Base-by-base conservation (phyloP, 345 rosid species). In the Acer campestre region DNA sequence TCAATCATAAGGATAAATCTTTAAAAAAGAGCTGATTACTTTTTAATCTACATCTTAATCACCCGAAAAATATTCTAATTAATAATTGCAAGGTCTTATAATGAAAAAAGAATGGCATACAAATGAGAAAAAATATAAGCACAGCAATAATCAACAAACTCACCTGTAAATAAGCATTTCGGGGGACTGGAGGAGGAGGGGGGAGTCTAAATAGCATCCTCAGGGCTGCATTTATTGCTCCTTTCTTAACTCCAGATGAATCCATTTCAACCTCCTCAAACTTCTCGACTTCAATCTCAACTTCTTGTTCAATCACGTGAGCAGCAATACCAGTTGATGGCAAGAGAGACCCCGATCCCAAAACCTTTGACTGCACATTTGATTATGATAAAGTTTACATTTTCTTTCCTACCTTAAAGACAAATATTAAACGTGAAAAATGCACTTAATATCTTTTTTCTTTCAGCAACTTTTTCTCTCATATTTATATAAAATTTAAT, bases 271-370 rank as follows among this genome's bases (percentile, higher is more conserved):
- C 81, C 76, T 78, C 87, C 77, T 85, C 92, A 20, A 80, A 55
- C 40, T 86, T 83, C 73, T 89, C 90, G 67, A 69, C 85, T 49
- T 88, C 94, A 79, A 75, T 71, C 59, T 87, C 98, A 75, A 85
- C 84, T 46, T 78, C 73, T 13, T 87, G 88, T 35, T 89, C 90
- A 75, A 68, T 73, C 25, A 82, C 90, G 23, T 81, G 88, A 70
- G 92, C 95, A 81, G 93, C 94, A 89, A 92, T 89, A 82, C 93
- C 82, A 11, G 92, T 88, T 61, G 93, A 84, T 38, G 95, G 91
- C 68, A 86, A 76, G 25, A 79, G 58, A 84, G 62, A 31, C 56
- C 75, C 89, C 3, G 79, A 55, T 2, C 73, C 81, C 44, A 67
- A 77, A 75, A 77, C 82, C 82, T 82, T 83, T 31, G 67, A 71